Conservation (phyloP, 148 eudicot genomes). For the Rhododendron ovatum region DNA sequence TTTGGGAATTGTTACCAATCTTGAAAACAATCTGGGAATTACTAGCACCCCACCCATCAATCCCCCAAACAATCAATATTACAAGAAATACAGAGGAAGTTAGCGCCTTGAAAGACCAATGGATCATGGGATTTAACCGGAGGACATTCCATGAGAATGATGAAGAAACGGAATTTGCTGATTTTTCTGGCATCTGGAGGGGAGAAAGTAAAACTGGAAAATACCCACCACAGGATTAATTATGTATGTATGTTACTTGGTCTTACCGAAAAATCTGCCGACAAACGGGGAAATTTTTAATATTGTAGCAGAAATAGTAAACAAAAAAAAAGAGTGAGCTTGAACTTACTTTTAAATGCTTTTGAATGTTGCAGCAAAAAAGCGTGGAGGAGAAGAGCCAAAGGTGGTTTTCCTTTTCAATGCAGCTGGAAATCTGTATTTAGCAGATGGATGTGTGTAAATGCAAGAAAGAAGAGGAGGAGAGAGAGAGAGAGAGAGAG, state of each 20-base stretch:
- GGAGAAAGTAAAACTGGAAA: background rate
- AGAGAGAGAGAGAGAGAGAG: background rate
- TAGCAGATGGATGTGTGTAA: background rate
- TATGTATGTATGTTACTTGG: background rate
- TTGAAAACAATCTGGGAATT: conserved; percentile 14
- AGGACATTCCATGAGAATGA: conserved; percentile 14
- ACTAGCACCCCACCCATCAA: conserved; percentile 29
- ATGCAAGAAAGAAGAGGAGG: background rate
- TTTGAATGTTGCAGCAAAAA: background rate
- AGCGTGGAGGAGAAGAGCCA: background rate
- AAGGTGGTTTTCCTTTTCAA: background rate
- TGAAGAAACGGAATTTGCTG: conserved; percentile 6
- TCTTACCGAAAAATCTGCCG: background rate
- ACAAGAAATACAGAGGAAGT: conserved; percentile 26
- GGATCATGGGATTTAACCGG: conserved; percentile 25
- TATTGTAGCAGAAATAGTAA: background rate
- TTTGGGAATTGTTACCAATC: background rate
- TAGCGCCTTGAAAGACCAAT: conserved; percentile 35
- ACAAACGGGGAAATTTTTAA: background rate
- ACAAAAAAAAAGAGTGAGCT: background rate
- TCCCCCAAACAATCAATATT: conserved; percentile 36
- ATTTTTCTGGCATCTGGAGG: conserved; percentile 35
- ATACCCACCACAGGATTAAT: background rate
- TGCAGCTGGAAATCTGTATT: background rate
- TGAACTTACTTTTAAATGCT: conserved; percentile 3